Evolutionary conservation across 257 asterid genomes (phyloP), one percentile per base, ranked within the genome.

Genomic region (Nicotiana obtusifolia): DNA sequence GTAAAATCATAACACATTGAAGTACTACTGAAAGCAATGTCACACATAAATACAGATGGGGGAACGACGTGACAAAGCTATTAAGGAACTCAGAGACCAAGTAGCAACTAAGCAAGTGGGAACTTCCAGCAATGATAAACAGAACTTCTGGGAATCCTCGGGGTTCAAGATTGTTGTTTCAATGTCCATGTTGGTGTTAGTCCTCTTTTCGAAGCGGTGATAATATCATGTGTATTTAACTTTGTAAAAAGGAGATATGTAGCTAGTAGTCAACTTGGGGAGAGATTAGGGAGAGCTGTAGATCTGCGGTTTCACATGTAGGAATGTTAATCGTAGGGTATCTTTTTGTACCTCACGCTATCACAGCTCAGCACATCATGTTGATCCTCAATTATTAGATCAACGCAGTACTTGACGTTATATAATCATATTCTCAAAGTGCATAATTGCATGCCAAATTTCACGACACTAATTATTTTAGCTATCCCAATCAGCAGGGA

Each of bases 81-180:
- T 95, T 67, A 93, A 92, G 85, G 97, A 94, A 77, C 93, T 95
- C 68, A 89, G 91, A 83, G 98, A 92, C 85, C 90, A 94, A 77
- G 79, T 94, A 80, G 86, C 92, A 24, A 85, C 84, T n/a, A 89
- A 92, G 82, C 87, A 86, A 41, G 79, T 61, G 14, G 85, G 28
- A 57, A 80, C 91, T 10, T 84, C 49, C 1, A 78, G 86, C 82
- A 65, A 44, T 4, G 90, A 88, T 69, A 90, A 91, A 80, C 92
- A 80, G 77, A 94, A 91, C 57, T 88, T 95, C 82, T 95, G 98
- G 99, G 97, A 95, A 31, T 84, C 88, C n/a, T 75, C 94, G 2
- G 86, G 93, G 71, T 95, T 95, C 92, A 95, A 95, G 93, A 82
- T 94, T 41, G 93, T 89, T 5, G 92, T 82, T 53, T 94, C 99